Conservation (phyloP, 441 rosid species). For the Syzygium malaccense region DNA sequence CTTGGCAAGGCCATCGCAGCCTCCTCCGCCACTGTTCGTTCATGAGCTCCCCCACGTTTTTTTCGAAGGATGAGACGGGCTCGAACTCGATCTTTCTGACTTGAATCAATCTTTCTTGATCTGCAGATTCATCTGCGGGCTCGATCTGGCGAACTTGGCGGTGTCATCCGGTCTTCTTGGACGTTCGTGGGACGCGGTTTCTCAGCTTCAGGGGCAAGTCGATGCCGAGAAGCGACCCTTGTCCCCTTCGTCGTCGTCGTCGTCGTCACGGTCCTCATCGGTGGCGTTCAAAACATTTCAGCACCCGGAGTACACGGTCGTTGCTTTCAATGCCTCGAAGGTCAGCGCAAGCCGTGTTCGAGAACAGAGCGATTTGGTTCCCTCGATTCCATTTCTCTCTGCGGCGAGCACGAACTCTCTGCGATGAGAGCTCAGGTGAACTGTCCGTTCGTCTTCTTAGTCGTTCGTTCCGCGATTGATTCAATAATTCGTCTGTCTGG, state of each 20-base stretch:
- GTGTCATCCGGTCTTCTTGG: constrained; percentile 36
- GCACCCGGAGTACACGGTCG: constrained; percentile 10
- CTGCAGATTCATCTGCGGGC: constrained; percentile 25
- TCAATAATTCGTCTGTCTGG: neutral
- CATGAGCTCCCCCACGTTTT: accelerated
- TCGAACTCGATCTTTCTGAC: neutral
- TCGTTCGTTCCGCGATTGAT: neutral
- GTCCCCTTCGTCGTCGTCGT: neutral
- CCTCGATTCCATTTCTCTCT: constrained; percentile 25
- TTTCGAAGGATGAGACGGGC: neutral
- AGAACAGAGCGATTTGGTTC: constrained; percentile 12
- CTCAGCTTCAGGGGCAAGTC: constrained; percentile 6
- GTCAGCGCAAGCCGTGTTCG: neutral
- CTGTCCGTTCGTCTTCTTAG: neutral
- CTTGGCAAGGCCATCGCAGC: too few species aligned
- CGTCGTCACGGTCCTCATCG: neutral
- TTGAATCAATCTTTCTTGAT: neutral
- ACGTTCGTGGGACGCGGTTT: constrained; percentile 27
- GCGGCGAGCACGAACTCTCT: constrained; percentile 8
- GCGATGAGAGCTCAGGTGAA: constrained; percentile 30
- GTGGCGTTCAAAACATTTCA: constrained; percentile 7
- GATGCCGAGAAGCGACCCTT: neutral
- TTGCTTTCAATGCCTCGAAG: constrained; percentile 37
- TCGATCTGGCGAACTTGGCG: constrained; percentile 34
- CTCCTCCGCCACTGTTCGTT: neutral